Evolutionary conservation across 768 basidiomycete genomes (phyloP).

Genomic region (Tulasnella sp.): DNA sequence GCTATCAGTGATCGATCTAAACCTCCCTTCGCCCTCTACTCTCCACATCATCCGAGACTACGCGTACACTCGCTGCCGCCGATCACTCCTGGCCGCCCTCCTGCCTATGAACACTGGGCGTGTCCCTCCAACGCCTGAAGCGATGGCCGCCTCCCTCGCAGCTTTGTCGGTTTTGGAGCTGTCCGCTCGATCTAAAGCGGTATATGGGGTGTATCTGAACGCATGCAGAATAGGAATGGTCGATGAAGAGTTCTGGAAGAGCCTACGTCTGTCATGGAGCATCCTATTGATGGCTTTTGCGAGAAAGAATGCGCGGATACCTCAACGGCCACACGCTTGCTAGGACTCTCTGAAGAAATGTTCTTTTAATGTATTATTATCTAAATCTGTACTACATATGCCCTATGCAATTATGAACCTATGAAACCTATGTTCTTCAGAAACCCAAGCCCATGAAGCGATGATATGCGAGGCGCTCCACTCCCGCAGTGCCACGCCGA

Average conservation of each 20-base stretch:
- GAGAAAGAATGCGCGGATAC: too few relatives aligned
- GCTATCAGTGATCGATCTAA: slow-evolving; percentile 1
- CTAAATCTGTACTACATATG: background rate
- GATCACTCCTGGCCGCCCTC: background rate
- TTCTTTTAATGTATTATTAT: background rate
- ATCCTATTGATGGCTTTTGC: background rate
- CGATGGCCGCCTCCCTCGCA: background rate
- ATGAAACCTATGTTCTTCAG: background rate
- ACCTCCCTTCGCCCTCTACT: background rate
- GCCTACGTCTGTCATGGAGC: slow-evolving; percentile 2
- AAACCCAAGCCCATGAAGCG: too few relatives aligned
- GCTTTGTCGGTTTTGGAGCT: background rate
- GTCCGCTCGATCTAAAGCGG: background rate
- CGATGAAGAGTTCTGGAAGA: slow-evolving; percentile 5
- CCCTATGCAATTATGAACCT: background rate
- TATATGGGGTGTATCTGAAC: slow-evolving; percentile 3
- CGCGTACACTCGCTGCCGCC: slow-evolving; percentile 1
- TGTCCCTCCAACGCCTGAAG: background rate
- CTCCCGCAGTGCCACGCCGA: too few relatives aligned
- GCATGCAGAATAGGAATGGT: slow-evolving; percentile 1
- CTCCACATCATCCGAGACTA: slow-evolving; percentile 7
- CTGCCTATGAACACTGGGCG: background rate
- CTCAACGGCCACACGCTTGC: too few relatives aligned
- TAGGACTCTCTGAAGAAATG: too few relatives aligned
- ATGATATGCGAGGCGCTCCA: too few relatives aligned